These are phyloP conservation scores for Rhododendron ferrugineum DNA, from an alignment of 148 eudicot genomes.

Conservation along the genomic window DNA sequence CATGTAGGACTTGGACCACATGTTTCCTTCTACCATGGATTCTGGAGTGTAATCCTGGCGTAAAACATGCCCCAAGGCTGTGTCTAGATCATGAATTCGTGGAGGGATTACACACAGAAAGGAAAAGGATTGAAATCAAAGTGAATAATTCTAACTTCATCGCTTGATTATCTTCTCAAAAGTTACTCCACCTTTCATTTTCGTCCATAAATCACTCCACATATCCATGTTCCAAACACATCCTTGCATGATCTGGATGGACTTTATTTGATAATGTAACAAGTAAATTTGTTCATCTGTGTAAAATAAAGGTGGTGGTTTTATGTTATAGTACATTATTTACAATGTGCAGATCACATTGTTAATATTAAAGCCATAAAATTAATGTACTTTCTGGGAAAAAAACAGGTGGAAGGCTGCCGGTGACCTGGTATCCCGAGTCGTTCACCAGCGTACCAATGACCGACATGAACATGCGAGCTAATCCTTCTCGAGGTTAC, in stretches of 20 bases:
- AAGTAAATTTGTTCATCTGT: neutral
- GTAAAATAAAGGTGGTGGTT: neutral
- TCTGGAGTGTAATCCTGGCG: neutral
- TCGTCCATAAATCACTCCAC: neutral
- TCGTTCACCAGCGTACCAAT: slow-evolving; percentile 75
- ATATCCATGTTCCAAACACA: neutral
- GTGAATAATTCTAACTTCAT: neutral
- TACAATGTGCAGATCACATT: neutral
- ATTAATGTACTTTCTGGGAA: slow-evolving; percentile 2
- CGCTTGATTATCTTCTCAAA: neutral
- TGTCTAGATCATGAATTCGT: neutral
- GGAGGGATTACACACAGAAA: neutral
- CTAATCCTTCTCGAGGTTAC: slow-evolving; percentile 68
- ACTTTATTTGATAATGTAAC: neutral
- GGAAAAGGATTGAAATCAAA: neutral
- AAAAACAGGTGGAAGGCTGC: slow-evolving; percentile 76
- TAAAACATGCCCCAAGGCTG: neutral
- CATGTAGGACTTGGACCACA: neutral
- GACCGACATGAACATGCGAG: slow-evolving; percentile 90
- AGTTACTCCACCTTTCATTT: neutral
- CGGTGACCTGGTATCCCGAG: slow-evolving; percentile 95
- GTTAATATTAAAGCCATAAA: neutral
- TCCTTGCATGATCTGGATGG: neutral
- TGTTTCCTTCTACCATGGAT: neutral
- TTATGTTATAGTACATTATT: neutral